phyloP scores from a whole-genome alignment of 73 alveolate species.

The Paramecium biaurelia region DNA sequence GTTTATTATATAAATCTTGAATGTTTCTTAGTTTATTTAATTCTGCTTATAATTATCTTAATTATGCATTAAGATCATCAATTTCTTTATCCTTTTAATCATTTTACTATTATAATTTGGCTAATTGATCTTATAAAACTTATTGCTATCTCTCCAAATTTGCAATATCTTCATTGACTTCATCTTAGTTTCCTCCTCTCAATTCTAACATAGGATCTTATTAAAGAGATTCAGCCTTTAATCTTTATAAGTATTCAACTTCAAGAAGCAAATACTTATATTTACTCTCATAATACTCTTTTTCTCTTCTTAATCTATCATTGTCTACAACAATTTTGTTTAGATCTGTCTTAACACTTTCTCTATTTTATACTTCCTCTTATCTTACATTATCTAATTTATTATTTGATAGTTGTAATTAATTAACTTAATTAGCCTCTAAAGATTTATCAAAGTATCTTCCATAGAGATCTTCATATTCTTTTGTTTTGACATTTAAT shows the following conservation, averaged over 20 bases:
- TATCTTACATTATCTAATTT: slow-evolving; percentile 18
- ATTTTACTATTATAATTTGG: background rate
- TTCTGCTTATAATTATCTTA: slow-evolving; percentile 11
- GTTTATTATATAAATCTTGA: background rate
- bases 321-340: background rate
- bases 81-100: slow-evolving; percentile 20
- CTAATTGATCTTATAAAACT: background rate
- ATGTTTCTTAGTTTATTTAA: background rate
- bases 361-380: background rate
- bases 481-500: background rate
- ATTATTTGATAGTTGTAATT: background rate
- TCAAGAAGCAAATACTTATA: slow-evolving; percentile 31
- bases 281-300: slow-evolving; percentile 42
- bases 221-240: background rate
- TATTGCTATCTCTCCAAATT: background rate
- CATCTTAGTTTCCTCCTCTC: background rate
- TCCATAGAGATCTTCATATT: slow-evolving; percentile 20
- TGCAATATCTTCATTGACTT: background rate
- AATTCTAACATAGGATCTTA: background rate
- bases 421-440: background rate
- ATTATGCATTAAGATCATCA: background rate
- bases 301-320: background rate
- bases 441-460: background rate
- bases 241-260: background rate
- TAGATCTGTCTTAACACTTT: background rate